phyloP scores from a whole-genome alignment of 257 asterid species.

The Buddleja alternifolia region DNA sequence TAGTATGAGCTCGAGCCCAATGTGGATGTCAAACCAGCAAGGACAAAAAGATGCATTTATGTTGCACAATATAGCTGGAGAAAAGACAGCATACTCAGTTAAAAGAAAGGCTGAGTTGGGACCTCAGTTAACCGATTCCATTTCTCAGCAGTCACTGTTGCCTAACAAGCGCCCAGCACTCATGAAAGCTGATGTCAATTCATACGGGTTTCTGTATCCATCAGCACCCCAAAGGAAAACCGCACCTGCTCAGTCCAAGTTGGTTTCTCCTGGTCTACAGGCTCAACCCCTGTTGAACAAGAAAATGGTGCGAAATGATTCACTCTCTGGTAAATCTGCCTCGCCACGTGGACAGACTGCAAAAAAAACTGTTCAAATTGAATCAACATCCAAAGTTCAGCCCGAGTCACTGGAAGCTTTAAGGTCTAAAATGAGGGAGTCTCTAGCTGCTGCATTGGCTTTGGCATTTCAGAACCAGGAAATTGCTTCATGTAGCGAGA shows the following conservation, averaged over 20 bases:
- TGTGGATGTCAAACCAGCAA: slow-evolving; percentile 40
- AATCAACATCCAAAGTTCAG: slow-evolving; percentile 54
- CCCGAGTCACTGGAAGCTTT: slow-evolving; percentile 66
- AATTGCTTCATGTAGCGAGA: slow-evolving; percentile 38
- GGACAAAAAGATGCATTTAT: slow-evolving; percentile 32
- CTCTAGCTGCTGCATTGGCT: slow-evolving; percentile 74
- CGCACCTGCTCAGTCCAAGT: slow-evolving; percentile 46
- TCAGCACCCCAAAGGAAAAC: slow-evolving; percentile 40
- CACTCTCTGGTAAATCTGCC: slow-evolving; percentile 56
- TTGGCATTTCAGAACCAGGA: slow-evolving; percentile 54
- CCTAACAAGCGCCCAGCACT: slow-evolving; percentile 62
- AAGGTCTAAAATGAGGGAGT: slow-evolving; percentile 95
- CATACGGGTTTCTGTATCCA: slow-evolving; percentile 41
- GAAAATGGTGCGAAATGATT: slow-evolving; percentile 64
- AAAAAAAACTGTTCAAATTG: slow-evolving; percentile 57
- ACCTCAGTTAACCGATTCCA: slow-evolving; percentile 31
- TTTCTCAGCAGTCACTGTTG: slow-evolving; percentile 44
- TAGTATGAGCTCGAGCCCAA: slow-evolving; percentile 36
- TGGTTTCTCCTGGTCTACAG: slow-evolving; percentile 40
- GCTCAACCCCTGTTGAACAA: slow-evolving; percentile 41
- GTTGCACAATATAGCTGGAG: slow-evolving; percentile 37
- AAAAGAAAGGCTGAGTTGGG: slow-evolving; percentile 84
- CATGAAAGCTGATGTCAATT: slow-evolving; percentile 34
- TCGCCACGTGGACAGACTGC: slow-evolving; percentile 66
- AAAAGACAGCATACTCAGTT: slow-evolving; percentile 47